These are phyloP conservation scores for Eruca vesicaria DNA, from an alignment of 441 rosid species.

Conservation along the genomic window DNA sequence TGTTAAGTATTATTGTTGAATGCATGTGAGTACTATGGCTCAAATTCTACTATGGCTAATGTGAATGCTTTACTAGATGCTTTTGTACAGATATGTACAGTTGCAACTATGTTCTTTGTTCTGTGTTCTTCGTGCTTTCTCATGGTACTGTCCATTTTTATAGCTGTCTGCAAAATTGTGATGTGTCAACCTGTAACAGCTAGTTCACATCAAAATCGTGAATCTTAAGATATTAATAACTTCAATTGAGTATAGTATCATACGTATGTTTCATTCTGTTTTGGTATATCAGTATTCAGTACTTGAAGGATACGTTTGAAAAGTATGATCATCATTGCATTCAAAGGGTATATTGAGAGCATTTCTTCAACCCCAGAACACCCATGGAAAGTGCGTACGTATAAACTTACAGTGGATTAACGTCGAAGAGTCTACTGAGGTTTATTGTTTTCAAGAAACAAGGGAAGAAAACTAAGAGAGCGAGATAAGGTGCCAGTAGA, in stretches of 20 bases:
- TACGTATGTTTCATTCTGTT: neutral
- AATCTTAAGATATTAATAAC: neutral
- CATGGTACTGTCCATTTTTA: neutral
- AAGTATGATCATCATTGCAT: neutral
- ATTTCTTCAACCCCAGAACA: too few species aligned
- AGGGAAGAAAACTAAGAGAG: too few species aligned
- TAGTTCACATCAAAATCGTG: neutral
- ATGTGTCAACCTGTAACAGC: neutral
- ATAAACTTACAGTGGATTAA: too few species aligned
- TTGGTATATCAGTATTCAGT: neutral
- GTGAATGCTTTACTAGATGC: neutral
- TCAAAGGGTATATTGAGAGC: too few species aligned
- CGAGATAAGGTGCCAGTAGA: too few species aligned
- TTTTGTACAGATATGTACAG: slow-evolving; percentile 3
- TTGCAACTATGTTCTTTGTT: neutral
- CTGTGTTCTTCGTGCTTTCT: neutral
- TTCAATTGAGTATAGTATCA: neutral
- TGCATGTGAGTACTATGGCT: neutral
- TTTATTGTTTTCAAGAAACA: too few species aligned
- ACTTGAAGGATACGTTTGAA: neutral
- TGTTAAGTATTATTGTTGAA: slow-evolving; percentile 11
- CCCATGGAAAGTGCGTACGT: too few species aligned
- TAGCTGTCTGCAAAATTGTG: neutral
- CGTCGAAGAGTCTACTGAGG: too few species aligned
- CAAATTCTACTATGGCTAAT: neutral